phyloP scores from a whole-genome alignment of 2,329 filamentous ascomycete genomes.

The Pseudovirgaria hyperparasitica region DNA sequence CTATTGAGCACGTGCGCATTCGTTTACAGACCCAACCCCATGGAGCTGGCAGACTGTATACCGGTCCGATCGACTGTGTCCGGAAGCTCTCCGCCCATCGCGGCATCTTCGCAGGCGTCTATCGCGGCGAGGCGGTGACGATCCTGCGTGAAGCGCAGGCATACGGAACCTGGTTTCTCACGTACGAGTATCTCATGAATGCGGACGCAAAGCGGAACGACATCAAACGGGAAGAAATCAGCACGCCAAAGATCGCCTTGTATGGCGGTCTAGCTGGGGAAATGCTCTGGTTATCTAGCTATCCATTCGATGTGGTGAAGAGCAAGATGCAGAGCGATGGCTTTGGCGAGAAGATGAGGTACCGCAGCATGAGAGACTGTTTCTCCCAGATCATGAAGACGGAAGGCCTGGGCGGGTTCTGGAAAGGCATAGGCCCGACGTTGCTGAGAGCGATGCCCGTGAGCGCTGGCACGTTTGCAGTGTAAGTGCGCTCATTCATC shows the following conservation, averaged over 20 bases:
- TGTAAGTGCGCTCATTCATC: too few relatives aligned
- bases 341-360: slow-evolving; percentile 61
- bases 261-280: slow-evolving; percentile 93
- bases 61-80: slow-evolving; percentile 80
- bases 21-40: slow-evolving; percentile 93
- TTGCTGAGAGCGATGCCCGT: slow-evolving; percentile 93
- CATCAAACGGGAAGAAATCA: slow-evolving; percentile 63
- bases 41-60: slow-evolving; percentile 64
- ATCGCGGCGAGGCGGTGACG: slow-evolving; percentile 79
- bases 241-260: slow-evolving; percentile 72
- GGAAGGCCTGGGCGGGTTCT: slow-evolving; percentile 77
- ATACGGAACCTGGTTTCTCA: slow-evolving; percentile 89
- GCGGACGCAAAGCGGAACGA: slow-evolving; percentile 66
- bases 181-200: slow-evolving; percentile 96
- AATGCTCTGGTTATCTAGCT: slow-evolving; percentile 82
- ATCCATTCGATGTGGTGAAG: slow-evolving; percentile 96
- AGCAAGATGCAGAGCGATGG: slow-evolving; percentile 99
- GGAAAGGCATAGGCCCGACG: slow-evolving; percentile 87
- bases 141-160: slow-evolving; percentile 81
- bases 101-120: slow-evolving; percentile 61
- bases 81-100: slow-evolving; percentile 62
- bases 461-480: slow-evolving; percentile 92
- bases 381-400: slow-evolving; percentile 68
- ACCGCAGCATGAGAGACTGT: slow-evolving; percentile 74
- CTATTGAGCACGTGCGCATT: slow-evolving; percentile 96